Conservation (phyloP, 805 yeast genomes). For the Monosporozyma siamensis region DNA sequence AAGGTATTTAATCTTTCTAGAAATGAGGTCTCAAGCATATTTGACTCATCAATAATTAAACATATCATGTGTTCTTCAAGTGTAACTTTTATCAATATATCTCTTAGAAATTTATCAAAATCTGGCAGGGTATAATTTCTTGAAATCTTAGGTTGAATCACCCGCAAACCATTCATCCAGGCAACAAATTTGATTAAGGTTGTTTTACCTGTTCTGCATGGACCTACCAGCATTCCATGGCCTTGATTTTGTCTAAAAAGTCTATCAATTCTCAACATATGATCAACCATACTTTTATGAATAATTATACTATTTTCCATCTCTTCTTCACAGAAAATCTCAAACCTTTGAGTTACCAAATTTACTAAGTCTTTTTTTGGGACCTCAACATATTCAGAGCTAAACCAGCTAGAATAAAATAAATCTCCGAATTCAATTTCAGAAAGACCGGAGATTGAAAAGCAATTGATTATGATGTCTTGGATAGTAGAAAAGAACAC, state of each 20-base stretch:
- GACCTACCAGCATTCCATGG: constrained; percentile 77
- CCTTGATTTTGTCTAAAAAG: constrained; percentile 82
- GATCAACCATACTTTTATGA: constrained; percentile 63
- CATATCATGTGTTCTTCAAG: constrained; percentile 54
- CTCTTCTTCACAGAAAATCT: constrained; percentile 73
- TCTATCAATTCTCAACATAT: constrained; percentile 69
- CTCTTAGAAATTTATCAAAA: constrained; percentile 58
- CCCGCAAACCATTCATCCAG: constrained; percentile 76
- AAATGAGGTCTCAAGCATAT: constrained; percentile 65
- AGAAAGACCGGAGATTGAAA: constrained; percentile 38
- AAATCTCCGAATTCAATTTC: constrained; percentile 41
- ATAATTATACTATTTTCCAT: constrained; percentile 50
- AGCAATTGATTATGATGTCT: constrained; percentile 30
- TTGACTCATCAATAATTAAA: constrained; percentile 72
- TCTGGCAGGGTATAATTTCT: constrained; percentile 46
- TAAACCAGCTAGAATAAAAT: constrained; percentile 67
- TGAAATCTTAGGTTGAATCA: constrained; percentile 49
- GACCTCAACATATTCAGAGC: constrained; percentile 52
- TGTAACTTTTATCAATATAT: constrained; percentile 41
- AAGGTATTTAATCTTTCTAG: constrained; percentile 87
- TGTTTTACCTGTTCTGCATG: constrained; percentile 73
- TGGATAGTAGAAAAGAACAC: constrained; percentile 40
- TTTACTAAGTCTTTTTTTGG: constrained; percentile 36
- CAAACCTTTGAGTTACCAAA: constrained; percentile 56
- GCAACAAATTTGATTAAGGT: constrained; percentile 73